Conservation (phyloP, 2,329 filamentous ascomycete genomes). For the Dactylellina sp. region DNA sequence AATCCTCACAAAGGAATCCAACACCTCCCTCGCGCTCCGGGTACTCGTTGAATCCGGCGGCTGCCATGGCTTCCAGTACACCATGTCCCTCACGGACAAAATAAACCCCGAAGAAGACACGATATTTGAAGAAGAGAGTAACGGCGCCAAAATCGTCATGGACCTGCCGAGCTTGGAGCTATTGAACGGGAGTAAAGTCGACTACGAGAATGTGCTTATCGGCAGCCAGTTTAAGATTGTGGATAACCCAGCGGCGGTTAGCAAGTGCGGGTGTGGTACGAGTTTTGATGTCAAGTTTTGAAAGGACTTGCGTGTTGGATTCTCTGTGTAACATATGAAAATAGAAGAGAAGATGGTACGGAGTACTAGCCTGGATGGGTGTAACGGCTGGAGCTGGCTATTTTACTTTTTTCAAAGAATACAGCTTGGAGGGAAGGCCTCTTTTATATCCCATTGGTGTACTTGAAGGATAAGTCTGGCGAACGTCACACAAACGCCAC, state of each 20-base stretch:
- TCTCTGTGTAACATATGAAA: not conserved
- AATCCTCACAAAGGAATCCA: constrained; percentile 80
- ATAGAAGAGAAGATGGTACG: no score
- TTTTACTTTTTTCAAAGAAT: no score
- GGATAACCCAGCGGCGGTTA: constrained; percentile 90
- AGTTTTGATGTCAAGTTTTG: constrained; percentile 91
- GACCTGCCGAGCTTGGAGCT: constrained; percentile 88
- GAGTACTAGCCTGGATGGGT: no score
- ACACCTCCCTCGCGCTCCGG: constrained; percentile 82
- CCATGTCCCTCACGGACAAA: constrained; percentile 82
- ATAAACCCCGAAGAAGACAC: constrained; percentile 82
- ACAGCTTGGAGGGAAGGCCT: no score
- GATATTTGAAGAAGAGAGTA: constrained; percentile 78
- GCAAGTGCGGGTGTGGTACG: constrained; percentile 95
- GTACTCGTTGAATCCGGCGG: constrained; percentile 93
- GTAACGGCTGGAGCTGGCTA: no score
- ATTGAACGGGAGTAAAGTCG: constrained; percentile 91
- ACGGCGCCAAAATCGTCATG: constrained; percentile 82
- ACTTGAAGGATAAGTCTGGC: no score
- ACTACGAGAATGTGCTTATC: constrained; percentile 96
- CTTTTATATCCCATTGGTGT: no score
- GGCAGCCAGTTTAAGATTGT: constrained; percentile 95
- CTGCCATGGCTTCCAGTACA: constrained; percentile 97
- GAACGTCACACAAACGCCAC: no score
- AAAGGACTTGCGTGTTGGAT: not conserved